Conservation (phyloP, 1,139 yeast species). For the Candida dubliniensis region DNA sequence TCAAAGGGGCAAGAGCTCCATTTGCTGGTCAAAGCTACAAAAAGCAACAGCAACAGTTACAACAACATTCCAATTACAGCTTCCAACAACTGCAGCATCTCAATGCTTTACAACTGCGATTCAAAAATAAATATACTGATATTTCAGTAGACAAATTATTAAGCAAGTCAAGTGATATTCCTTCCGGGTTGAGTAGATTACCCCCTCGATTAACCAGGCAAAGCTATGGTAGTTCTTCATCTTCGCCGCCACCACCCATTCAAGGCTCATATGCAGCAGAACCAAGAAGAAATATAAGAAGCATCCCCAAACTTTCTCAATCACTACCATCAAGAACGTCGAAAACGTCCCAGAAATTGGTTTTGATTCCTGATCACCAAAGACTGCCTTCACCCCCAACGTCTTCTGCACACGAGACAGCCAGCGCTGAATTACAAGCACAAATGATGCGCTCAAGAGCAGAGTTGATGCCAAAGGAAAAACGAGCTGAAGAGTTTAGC, state of each 20-base stretch:
- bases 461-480: slow-evolving; percentile 67
- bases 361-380: slow-evolving; percentile 74
- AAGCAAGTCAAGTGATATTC: slow-evolving; percentile 79
- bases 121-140: slow-evolving; percentile 57
- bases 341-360: slow-evolving; percentile 81
- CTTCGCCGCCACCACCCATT: slow-evolving; percentile 9
- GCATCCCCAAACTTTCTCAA: slow-evolving; percentile 60
- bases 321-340: slow-evolving; percentile 84
- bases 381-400: slow-evolving; percentile 19
- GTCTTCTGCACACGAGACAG: background rate
- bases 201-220: slow-evolving; percentile 29
- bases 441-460: slow-evolving; percentile 59
- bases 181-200: slow-evolving; percentile 67
- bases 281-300: slow-evolving; percentile 29
- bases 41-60: slow-evolving; percentile 35
- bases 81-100: slow-evolving; percentile 20
- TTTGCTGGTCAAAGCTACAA: slow-evolving; percentile 66
- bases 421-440: slow-evolving; percentile 26
- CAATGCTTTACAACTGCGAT: slow-evolving; percentile 26
- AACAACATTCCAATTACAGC: slow-evolving; percentile 15
- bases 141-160: slow-evolving; percentile 71
- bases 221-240: slow-evolving; percentile 1
- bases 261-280: slow-evolving; percentile 10
- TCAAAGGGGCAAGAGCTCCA: slow-evolving; percentile 72
- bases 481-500: slow-evolving; percentile 67